Base-by-base conservation (phyloP, 1,284 basidiomycete genomes). In the Malassezia pachydermatis region DNA sequence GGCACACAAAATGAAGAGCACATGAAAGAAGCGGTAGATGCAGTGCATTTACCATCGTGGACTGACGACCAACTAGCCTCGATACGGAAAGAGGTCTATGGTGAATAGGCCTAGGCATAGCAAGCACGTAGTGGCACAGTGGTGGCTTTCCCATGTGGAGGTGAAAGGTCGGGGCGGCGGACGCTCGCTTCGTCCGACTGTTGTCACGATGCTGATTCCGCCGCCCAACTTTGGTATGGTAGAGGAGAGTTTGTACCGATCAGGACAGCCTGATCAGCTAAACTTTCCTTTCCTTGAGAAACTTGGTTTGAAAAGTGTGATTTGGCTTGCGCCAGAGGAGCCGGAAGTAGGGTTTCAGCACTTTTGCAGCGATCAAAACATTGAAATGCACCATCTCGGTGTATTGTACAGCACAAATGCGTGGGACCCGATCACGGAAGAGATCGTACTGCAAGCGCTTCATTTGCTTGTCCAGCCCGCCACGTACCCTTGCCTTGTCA, bases 281-380 rank as follows among this genome's bases (percentile, higher is more conserved):
- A 77, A 77, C 65, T 76, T 77, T 53, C 75, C 75, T 1, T 78
- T 78, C 48, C 63, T 78, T 23, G 76, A 77, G 58, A 75, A 76
- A 57, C 71, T 78, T 17, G 65, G 72, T 6, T 62, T 78, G 35
- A 73, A 70, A 49, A 74, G 72, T 4, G 72, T 78, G 43, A 75
- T 78, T 53, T 78, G 76, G 76, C 74, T 78, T 4, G 77, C 76
- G 0, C 76, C 77, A 1, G 76, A 78, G 58, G 75, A 77, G 41
- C 76, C 76, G 0, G 73, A 74, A 8, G 70, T 74, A 2, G 73
- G 74, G 34, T 74, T 78, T 51, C 56, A 57, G 42, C 58, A 61
- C 33, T 67, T 66, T 44, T 63, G 65, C 39, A 48, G 54, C 22
- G 55, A 61, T 41, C 65, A 76, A 59, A 52, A 60, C 58, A 55